Evolutionary conservation across 768 basidiomycete species (phyloP).

Genomic region (Tylopilus cervinicoccineus): DNA sequence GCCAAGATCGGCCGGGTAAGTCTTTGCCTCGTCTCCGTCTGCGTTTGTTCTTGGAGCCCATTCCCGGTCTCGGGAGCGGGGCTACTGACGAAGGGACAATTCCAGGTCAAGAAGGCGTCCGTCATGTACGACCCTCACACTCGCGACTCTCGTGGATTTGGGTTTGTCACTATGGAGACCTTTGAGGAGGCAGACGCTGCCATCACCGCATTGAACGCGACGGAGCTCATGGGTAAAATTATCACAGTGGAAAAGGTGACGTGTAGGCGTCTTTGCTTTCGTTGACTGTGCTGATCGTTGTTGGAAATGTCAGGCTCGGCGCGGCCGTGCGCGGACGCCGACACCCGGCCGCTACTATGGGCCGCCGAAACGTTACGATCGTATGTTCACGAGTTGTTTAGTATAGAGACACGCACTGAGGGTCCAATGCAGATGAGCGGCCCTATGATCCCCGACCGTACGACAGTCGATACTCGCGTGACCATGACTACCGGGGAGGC

Average conservation of each 20-base stretch:
- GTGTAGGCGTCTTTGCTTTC: not conserved
- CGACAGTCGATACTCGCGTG: slow-evolving; percentile 79
- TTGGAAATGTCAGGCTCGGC: slow-evolving; percentile 61
- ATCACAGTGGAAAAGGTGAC: slow-evolving; percentile 84
- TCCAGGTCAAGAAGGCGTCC: slow-evolving; percentile 57
- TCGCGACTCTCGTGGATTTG: slow-evolving; percentile 73
- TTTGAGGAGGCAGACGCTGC: slow-evolving; percentile 89
- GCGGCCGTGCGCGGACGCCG: slow-evolving; percentile 85
- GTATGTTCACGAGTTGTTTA: slow-evolving; percentile 36
- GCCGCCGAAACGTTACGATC: slow-evolving; percentile 75
- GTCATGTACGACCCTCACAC: slow-evolving; percentile 73
- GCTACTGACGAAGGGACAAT: slow-evolving; percentile 2
- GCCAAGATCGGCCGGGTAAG: slow-evolving; percentile 81
- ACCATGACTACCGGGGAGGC: slow-evolving; percentile 49
- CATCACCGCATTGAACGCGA: slow-evolving; percentile 76
- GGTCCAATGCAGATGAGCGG: slow-evolving; percentile 55
- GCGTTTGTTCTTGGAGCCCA: not conserved
- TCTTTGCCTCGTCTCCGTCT: slow-evolving; percentile 7
- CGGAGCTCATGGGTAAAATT: slow-evolving; percentile 83
- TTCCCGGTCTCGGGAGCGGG: not conserved
- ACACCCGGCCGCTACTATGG: slow-evolving; percentile 96
- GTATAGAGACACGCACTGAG: not conserved
- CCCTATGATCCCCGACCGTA: slow-evolving; percentile 92
- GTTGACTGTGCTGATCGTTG: slow-evolving; percentile 2
- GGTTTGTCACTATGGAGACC: slow-evolving; percentile 86